A percentile compares a stretch with the other conserved stretches of the same genome.
Evolutionary conservation across 1,284 basidiomycete genomes (phyloP).

Genomic region (Cutaneotrichosporon mucoides): DNA sequence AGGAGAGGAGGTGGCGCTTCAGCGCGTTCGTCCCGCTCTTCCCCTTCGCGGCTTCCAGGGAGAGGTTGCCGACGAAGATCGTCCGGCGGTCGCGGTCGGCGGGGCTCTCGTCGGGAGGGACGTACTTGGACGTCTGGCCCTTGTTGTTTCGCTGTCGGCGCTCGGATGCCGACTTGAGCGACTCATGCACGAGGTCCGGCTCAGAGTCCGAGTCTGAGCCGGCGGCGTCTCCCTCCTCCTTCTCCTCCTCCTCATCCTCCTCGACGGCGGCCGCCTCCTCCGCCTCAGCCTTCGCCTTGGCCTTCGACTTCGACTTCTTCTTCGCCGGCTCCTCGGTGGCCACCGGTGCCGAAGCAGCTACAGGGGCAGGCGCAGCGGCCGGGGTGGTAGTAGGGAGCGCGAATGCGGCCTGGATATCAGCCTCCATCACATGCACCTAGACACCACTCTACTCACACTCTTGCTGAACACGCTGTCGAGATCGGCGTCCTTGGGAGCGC

Average conservation of each 20-base stretch:
- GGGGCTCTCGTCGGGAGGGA: constrained; percentile 63
- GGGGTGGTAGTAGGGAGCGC: constrained; percentile 18
- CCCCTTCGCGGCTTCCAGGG: constrained; percentile 67
- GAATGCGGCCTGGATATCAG: constrained; percentile 29
- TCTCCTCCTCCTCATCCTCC: background rate
- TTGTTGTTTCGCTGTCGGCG: constrained; percentile 22
- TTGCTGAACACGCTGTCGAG: constrained; percentile 50
- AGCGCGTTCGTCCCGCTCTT: constrained; percentile 42
- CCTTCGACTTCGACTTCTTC: constrained; percentile 5
- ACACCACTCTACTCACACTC: constrained; percentile 36
- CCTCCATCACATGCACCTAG: background rate
- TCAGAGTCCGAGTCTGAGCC: constrained; percentile 19
- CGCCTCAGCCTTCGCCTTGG: constrained; percentile 13
- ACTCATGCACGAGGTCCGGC: constrained; percentile 46
- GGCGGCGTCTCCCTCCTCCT: constrained; percentile 22
- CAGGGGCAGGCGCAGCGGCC: background rate
- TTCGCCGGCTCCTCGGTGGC: constrained; percentile 1
- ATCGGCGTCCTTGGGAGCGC: constrained; percentile 34
- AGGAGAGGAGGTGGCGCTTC: constrained; percentile 61
- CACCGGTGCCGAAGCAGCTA: constrained; percentile 7
- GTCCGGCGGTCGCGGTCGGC: constrained; percentile 73
- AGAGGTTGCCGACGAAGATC: constrained; percentile 89
- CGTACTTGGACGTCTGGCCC: constrained; percentile 46
- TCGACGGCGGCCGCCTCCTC: background rate
- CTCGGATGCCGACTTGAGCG: constrained; percentile 23